Base-by-base conservation (phyloP, 2,329 filamentous ascomycete species). In the Fonsecaea multimorphosa region DNA sequence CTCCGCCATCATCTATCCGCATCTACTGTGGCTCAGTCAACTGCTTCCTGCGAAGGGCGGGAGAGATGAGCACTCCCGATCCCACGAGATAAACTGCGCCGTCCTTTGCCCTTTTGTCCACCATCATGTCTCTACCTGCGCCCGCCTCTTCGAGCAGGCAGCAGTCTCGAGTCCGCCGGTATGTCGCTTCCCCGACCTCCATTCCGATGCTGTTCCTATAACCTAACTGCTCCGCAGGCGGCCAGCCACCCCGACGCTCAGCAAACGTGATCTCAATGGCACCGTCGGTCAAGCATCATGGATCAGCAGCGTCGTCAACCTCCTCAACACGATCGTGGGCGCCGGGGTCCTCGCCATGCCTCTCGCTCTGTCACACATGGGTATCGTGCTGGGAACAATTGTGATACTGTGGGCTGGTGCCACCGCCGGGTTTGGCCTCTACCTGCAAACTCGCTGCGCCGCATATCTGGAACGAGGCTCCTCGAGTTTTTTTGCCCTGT, bases 271-370 rank as follows among this genome's bases (percentile, higher is more conserved):
- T 78, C 86, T 84, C 63, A 66, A 60, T 40, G 90, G 90, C 58
- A 76, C 79, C 49, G 79, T 78, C 66, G 93, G 95, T 61, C 87
- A 93, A 75, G 95, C 95, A 72, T 91, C 91, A 72, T 96, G 91
- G 87, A 78, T 90, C 61, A 97, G 93, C 81, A 97, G 93, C 76
- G 90, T 95, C 71, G 90, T 98, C 80, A 99, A 99, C 78, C 84
- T 99, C 70, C 85, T 98, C 70, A 99, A 99, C 79, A 99, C 95
- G 19, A 99, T 99, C 74, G 87, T 99, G 70, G 95, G 95, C 63
- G 94, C 95, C 38, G 95, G 95, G 61, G 93, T 96, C 1, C 87
- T 99, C 49, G 95, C 94, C 56, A 91, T 97, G 93, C 94, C 94
- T n/a, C 89, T 92, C 5, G 94, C 95, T 52, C 87, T 99, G 79